Conservation (phyloP, 352 stramenopile genomes). For the Phytophthora quininea region DNA sequence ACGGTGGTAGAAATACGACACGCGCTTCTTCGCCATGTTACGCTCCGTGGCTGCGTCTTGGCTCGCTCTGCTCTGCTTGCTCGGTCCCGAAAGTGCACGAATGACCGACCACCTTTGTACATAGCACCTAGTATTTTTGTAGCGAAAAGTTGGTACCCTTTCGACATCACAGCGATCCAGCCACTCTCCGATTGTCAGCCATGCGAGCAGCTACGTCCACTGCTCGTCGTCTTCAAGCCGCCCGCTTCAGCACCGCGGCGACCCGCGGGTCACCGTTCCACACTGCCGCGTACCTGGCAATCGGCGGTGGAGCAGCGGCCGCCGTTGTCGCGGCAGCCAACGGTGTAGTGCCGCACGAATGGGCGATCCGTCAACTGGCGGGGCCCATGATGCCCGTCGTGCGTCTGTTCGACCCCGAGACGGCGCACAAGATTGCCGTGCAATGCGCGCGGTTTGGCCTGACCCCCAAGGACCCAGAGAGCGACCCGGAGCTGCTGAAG, state of each 20-base stretch:
- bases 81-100: constrained; percentile 16
- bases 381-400: constrained; percentile 86
- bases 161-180: constrained; percentile 1
- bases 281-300: constrained; percentile 39
- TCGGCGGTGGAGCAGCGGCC: constrained; percentile 55
- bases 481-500: constrained; percentile 59
- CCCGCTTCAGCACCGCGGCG: constrained; percentile 24
- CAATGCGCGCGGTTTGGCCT: constrained; percentile 78
- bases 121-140: neutral
- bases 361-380: constrained; percentile 68
- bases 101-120: constrained; percentile 5
- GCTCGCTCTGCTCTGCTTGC: constrained; percentile 18
- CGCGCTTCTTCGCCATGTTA: constrained; percentile 57
- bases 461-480: constrained; percentile 60
- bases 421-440: constrained; percentile 85
- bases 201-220: constrained; percentile 24
- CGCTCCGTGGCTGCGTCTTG: neutral
- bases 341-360: constrained; percentile 77
- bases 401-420: constrained; percentile 85
- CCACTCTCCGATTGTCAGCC: constrained; percentile 21
- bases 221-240: constrained; percentile 10
- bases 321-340: constrained; percentile 67
- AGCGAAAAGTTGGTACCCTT: too few relatives aligned
- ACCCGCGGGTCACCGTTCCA: constrained; percentile 22
- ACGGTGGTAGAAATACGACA: constrained; percentile 90